A percentile compares a stretch with the other conserved stretches of the same genome.
These are phyloP conservation scores for Thecaphora thlaspeos DNA, from an alignment of 1,284 basidiomycete species.

Conservation along the genomic window DNA sequence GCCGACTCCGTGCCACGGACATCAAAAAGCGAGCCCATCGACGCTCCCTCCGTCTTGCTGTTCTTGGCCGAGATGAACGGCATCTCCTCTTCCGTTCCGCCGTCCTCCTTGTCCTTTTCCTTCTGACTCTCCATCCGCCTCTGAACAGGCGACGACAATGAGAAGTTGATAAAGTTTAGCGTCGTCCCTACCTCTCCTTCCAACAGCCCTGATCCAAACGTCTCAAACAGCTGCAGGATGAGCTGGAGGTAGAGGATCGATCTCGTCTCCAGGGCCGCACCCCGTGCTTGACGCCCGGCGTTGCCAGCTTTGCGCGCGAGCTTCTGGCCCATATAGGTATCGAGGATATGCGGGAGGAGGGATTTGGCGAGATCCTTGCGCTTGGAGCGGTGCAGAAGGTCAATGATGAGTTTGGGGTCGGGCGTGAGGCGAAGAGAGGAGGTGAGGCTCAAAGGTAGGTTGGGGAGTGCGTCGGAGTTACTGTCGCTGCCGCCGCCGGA, in stretches of 20 bases:
- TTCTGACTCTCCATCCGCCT: slow-evolving; percentile 1
- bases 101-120: neutral
- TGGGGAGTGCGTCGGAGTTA: slow-evolving; percentile 13
- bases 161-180: slow-evolving; percentile 49
- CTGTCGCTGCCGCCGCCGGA: slow-evolving; percentile 1
- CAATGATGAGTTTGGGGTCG: slow-evolving; percentile 28
- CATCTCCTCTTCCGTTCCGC: slow-evolving; percentile 1
- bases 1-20: neutral
- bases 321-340: slow-evolving; percentile 35
- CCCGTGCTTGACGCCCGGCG: neutral
- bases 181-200: slow-evolving; percentile 39
- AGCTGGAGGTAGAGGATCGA: slow-evolving; percentile 45
- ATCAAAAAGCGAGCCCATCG: slow-evolving; percentile 19
- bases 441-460: slow-evolving; percentile 25
- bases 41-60: neutral
- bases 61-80: slow-evolving; percentile 26
- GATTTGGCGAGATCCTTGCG: slow-evolving; percentile 29
- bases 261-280: slow-evolving; percentile 10
- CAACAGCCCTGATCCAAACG: slow-evolving; percentile 44
- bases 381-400: slow-evolving; percentile 18
- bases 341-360: slow-evolving; percentile 24
- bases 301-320: slow-evolving; percentile 1
- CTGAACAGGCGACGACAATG: slow-evolving; percentile 19
- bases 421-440: slow-evolving; percentile 27
- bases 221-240: slow-evolving; percentile 46